Conservation (phyloP, 768 basidiomycete species). For the Termitomyces sp. region DNA sequence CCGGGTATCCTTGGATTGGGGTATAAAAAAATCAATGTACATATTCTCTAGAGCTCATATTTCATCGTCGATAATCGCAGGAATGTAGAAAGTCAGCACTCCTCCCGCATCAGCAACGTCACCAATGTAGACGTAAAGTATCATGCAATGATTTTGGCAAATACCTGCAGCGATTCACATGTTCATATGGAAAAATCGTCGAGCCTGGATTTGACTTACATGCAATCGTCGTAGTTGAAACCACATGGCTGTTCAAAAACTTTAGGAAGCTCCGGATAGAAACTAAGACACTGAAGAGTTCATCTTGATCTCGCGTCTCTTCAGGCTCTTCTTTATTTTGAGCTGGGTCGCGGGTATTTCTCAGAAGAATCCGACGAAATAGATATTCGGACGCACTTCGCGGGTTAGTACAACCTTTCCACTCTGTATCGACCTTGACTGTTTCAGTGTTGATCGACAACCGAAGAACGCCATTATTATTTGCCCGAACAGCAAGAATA, state of each 20-base stretch:
- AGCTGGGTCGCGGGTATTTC: not conserved
- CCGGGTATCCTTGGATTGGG: not conserved
- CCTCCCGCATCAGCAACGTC: slow-evolving; percentile 75
- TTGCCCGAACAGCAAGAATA: slow-evolving; percentile 63
- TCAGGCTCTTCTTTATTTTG: slow-evolving; percentile 26
- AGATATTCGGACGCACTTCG: slow-evolving; percentile 33
- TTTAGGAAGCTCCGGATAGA: slow-evolving; percentile 74
- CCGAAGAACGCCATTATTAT: slow-evolving; percentile 49
- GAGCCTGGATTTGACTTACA: slow-evolving; percentile 41
- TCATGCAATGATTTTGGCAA: slow-evolving; percentile 78
- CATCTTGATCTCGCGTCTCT: slow-evolving; percentile 45
- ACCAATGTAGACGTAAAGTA: slow-evolving; percentile 87
- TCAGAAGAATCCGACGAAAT: not conserved
- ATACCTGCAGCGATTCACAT: slow-evolving; percentile 47
- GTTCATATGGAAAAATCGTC: not conserved
- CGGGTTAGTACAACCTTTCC: slow-evolving; percentile 70
- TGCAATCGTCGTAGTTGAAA: slow-evolving; percentile 81
- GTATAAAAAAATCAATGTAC: not conserved
- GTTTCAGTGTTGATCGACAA: slow-evolving; percentile 62
- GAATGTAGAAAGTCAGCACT: slow-evolving; percentile 85
- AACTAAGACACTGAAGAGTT: slow-evolving; percentile 61
- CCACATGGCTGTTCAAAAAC: slow-evolving; percentile 74
- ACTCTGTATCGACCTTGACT: slow-evolving; percentile 75
- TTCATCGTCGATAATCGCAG: slow-evolving; percentile 64
- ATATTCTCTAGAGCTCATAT: slow-evolving; percentile 7